Evolutionary conservation across 306 rosid genomes (phyloP).

Genomic region (Pterocarpus macrocarpus): DNA sequence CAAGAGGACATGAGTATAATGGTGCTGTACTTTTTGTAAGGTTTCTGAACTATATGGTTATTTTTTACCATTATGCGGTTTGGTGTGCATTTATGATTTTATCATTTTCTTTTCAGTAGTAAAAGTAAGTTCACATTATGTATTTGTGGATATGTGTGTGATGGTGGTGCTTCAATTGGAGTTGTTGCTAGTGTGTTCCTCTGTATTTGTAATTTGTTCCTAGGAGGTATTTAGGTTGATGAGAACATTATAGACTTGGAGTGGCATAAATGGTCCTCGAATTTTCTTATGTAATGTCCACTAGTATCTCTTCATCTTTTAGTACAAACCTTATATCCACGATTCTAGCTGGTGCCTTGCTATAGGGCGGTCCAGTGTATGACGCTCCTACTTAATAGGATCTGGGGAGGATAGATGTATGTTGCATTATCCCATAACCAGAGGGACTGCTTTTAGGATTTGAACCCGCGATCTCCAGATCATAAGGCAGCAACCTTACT

Average conservation of each 20-base stretch:
- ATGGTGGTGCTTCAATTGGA: background rate
- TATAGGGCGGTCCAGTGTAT: background rate
- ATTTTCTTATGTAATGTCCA: constrained; percentile 9
- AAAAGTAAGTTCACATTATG: constrained; percentile 18
- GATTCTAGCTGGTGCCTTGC: constrained; percentile 14
- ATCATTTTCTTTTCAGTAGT: background rate
- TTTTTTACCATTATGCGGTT: constrained; percentile 4
- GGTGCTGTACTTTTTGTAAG: constrained; percentile 21
- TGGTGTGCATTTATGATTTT: constrained; percentile 44
- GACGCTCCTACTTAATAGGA: too few species aligned
- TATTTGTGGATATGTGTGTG: background rate
- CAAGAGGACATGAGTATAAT: constrained; percentile 5
- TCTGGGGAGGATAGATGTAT: too few species aligned
- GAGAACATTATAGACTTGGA: background rate
- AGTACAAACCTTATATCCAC: constrained; percentile 9
- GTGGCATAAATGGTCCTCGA: constrained; percentile 15
- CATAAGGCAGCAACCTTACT: too few species aligned
- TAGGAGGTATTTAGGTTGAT: constrained; percentile 7
- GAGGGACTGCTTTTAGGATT: too few species aligned
- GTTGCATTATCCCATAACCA: too few species aligned
- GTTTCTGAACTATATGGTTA: constrained; percentile 8
- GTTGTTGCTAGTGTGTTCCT: constrained; percentile 14
- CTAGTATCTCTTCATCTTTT: constrained; percentile 27
- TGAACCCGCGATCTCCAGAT: background rate
- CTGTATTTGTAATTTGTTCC: constrained; percentile 24